A percentile compares a stretch with the other conserved stretches of the same genome.
Evolutionary conservation across 2,329 filamentous ascomycete genomes (phyloP).

Genomic region (Pseudogymnoascus sp.): DNA sequence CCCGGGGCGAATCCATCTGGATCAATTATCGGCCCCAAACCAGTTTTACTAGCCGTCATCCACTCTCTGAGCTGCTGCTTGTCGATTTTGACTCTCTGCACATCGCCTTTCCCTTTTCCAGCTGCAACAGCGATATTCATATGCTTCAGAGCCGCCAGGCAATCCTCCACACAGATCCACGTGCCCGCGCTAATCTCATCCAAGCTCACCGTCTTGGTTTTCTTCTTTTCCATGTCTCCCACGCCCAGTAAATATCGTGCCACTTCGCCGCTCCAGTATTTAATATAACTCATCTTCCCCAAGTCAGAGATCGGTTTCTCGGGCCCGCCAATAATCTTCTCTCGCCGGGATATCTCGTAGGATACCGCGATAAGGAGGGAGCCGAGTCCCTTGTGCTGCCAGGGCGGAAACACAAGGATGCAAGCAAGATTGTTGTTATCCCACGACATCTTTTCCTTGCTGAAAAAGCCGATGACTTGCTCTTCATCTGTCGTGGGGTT

Average conservation of each 20-base stretch:
- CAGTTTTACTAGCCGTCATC: slow-evolving; percentile 46
- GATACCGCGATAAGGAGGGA: slow-evolving; percentile 85
- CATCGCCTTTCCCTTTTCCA: slow-evolving; percentile 35
- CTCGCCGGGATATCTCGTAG: slow-evolving; percentile 81
- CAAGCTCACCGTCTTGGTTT: slow-evolving; percentile 48
- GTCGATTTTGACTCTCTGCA: slow-evolving; percentile 44
- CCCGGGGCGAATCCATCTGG: slow-evolving; percentile 65
- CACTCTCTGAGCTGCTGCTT: slow-evolving; percentile 56
- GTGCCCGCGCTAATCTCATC: slow-evolving; percentile 67
- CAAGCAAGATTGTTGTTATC: slow-evolving; percentile 97
- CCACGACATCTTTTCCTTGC: slow-evolving; percentile 98
- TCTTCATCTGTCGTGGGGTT: slow-evolving; percentile 23
- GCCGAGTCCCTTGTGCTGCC: slow-evolving; percentile 84
- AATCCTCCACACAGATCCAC: slow-evolving; percentile 80
- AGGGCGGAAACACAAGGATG: slow-evolving; percentile 91
- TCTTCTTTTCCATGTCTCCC: slow-evolving; percentile 21
- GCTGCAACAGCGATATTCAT: slow-evolving; percentile 66
- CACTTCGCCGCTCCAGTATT: slow-evolving; percentile 82
- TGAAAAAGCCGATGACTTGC: slow-evolving; percentile 90
- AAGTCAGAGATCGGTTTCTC: slow-evolving; percentile 89
- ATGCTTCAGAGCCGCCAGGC: slow-evolving; percentile 65
- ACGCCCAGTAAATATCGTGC: slow-evolving; percentile 54
- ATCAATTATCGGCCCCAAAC: slow-evolving; percentile 60
- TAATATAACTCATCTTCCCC: slow-evolving; percentile 71
- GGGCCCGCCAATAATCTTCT: slow-evolving; percentile 79